Evolutionary conservation across 345 rosid species (phyloP).

Genomic region (Rhizophora apiculata): DNA sequence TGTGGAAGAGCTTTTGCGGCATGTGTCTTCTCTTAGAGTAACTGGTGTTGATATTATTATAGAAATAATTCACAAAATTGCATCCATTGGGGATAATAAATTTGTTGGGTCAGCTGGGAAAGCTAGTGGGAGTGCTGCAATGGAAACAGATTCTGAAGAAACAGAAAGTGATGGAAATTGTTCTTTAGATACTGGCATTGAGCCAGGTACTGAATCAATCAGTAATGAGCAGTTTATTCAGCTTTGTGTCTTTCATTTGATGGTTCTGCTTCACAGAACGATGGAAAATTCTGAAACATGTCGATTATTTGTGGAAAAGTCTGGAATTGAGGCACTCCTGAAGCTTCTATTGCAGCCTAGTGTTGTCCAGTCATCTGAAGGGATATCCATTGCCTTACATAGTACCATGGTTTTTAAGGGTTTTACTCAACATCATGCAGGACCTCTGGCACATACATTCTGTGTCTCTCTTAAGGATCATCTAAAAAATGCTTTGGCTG

Average conservation of each 20-base stretch:
- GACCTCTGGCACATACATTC: conserved; percentile 84
- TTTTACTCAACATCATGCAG: conserved; percentile 88
- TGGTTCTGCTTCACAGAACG: conserved; percentile 89
- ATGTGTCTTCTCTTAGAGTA: conserved; percentile 78
- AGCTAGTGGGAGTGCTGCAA: conserved; percentile 52
- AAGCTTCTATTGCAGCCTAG: conserved; percentile 80
- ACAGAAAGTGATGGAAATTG: conserved; percentile 49
- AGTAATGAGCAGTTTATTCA: conserved; percentile 85
- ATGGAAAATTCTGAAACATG: conserved; percentile 93
- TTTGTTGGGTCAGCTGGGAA: conserved; percentile 48
- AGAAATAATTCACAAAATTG: conserved; percentile 78
- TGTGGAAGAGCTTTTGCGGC: conserved; percentile 93
- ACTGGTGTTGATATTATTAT: conserved; percentile 85
- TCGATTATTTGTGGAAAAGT: conserved; percentile 89
- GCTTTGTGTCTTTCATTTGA: conserved; percentile 82
- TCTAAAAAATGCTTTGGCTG: conserved; percentile 62
- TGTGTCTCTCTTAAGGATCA: conserved; percentile 78
- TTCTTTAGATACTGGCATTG: conserved; percentile 42
- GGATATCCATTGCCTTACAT: conserved; percentile 90
- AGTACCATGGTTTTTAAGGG: conserved; percentile 98
- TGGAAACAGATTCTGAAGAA: conserved; percentile 86
- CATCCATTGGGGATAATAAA: conserved; percentile 52
- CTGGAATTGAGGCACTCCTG: conserved; percentile 83
- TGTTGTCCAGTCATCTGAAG: conserved; percentile 93
- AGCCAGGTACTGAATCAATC: conserved; percentile 44